Percentiles rank a stretch among this genome's conserved stretches.
These are phyloP conservation scores for Aphanomyces astaci DNA, from an alignment of 352 stramenopile species.

Conservation along the genomic window DNA sequence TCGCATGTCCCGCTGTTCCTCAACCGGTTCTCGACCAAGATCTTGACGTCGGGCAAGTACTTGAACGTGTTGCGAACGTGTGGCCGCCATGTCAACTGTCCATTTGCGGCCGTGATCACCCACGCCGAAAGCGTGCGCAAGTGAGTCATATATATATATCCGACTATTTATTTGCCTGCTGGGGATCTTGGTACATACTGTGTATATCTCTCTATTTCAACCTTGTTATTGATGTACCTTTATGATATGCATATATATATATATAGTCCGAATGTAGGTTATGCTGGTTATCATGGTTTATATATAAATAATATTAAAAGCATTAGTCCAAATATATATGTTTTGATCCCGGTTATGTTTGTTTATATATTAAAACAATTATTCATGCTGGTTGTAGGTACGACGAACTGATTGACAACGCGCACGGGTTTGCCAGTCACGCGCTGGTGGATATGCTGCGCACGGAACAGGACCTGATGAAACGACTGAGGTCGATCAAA, in stretches of 20 bases:
- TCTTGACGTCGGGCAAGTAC: conserved; percentile 89
- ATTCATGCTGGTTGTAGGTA: no score
- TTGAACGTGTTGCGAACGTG: conserved; percentile 86
- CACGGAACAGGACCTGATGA: conserved; percentile 72
- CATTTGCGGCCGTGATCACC: conserved; percentile 59
- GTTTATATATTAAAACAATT: no score
- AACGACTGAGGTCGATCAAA: conserved; percentile 85
- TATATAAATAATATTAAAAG: no score
- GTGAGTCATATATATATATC: neutral
- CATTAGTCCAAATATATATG: no score
- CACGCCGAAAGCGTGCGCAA: conserved; percentile 53
- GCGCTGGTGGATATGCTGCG: conserved; percentile 73
- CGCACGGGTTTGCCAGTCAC: conserved; percentile 70
- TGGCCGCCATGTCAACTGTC: conserved; percentile 64
- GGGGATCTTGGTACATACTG: no score
- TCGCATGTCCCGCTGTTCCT: conserved; percentile 80
- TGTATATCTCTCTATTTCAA: no score
- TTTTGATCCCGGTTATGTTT: no score
- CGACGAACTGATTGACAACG: conserved; percentile 78
- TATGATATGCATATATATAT: no score
- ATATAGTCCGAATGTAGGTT: no score
- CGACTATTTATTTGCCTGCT: no score
- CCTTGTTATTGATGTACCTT: no score
- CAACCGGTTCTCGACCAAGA: conserved; percentile 60
- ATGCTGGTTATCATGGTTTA: no score